Conservation (phyloP, 139 green algal species). For the Bryopsis sp. region DNA sequence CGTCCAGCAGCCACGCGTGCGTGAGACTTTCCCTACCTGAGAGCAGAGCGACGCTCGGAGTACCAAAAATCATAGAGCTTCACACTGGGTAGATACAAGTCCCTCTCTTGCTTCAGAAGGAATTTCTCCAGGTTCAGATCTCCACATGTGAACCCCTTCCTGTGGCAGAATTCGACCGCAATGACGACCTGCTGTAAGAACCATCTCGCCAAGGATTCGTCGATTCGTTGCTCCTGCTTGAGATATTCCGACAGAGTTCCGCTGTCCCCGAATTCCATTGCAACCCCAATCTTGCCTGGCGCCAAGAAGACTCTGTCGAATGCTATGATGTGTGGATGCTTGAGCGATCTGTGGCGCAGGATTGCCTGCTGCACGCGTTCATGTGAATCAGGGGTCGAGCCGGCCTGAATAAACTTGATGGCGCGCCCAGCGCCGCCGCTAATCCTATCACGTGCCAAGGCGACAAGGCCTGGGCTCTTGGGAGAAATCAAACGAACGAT, state of each 20-base stretch:
- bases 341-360: slow-evolving; percentile 81
- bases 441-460: too few species aligned
- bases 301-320: too few species aligned
- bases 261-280: slow-evolving; percentile 86
- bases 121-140: slow-evolving; percentile 95
- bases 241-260: slow-evolving; percentile 88
- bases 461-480: too few species aligned
- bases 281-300: too few species aligned
- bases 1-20: too few species aligned
- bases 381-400: neutral
- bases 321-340: slow-evolving; percentile 87
- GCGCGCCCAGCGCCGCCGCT: too few species aligned
- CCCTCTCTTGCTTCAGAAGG: slow-evolving; percentile 63
- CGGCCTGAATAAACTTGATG: too few species aligned
- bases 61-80: neutral
- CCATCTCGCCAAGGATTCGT: slow-evolving; percentile 81
- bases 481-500: too few species aligned
- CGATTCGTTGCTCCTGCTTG: slow-evolving; percentile 62
- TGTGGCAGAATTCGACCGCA: slow-evolving; percentile 90
- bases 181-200: slow-evolving; percentile 97
- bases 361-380: too few species aligned
- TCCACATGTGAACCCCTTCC: slow-evolving; percentile 69
- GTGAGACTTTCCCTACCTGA: slow-evolving; percentile 16
- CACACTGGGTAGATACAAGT: neutral
- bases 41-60: slow-evolving; percentile 9